Evolutionary conservation across 345 rosid species (phyloP).

Genomic region (Melastoma malabathricum): DNA sequence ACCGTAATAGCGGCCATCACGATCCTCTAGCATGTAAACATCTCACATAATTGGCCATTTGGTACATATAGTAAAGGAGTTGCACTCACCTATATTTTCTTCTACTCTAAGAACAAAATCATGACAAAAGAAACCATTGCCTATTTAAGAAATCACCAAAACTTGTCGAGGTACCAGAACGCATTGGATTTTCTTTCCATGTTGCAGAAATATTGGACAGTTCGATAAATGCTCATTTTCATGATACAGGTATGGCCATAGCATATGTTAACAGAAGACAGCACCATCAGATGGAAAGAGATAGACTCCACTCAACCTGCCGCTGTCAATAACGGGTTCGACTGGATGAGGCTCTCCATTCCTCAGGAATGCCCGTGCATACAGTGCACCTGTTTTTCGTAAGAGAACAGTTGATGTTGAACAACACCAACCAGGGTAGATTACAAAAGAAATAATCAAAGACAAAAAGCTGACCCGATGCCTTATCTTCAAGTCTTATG

Average conservation of each 20-base stretch:
- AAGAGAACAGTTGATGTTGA: slow-evolving; percentile 5
- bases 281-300: neutral
- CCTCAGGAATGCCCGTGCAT: slow-evolving; percentile 90
- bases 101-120: slow-evolving; percentile 97
- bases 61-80: neutral
- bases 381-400: slow-evolving; percentile 50
- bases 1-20: too few species aligned
- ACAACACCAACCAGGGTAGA: neutral
- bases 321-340: slow-evolving; percentile 94
- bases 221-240: neutral
- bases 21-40: too few species aligned
- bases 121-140: slow-evolving; percentile 3
- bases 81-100: slow-evolving; percentile 76
- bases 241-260: neutral
- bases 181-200: neutral
- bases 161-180: too few species aligned
- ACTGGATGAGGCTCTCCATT: slow-evolving; percentile 92
- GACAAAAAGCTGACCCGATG: slow-evolving; percentile 32
- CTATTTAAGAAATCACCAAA: neutral
- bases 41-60: too few species aligned
- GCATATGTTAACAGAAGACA: neutral
- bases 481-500: slow-evolving; percentile 86
- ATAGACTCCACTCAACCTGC: slow-evolving; percentile 51
- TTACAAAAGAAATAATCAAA: slow-evolving; percentile 3
- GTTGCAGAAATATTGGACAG: neutral